Percentiles rank a stretch among this genome's conserved stretches.
phyloP scores from a whole-genome alignment of 306 rosid genomes.

The Crotalaria pallida region DNA sequence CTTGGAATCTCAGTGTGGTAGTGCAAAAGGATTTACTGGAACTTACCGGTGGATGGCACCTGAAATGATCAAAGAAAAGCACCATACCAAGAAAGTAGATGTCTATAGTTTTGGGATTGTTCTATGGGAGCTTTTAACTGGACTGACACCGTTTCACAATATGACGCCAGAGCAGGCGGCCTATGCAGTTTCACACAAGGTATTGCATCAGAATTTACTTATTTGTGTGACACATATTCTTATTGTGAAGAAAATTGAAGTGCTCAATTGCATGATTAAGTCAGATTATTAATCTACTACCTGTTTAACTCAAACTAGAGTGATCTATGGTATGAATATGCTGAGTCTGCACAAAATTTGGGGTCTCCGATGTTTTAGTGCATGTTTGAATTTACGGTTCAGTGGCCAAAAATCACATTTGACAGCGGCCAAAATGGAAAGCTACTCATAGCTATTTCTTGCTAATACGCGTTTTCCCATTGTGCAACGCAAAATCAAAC shows the following conservation, averaged over 20 bases:
- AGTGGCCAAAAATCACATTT: too few relatives aligned
- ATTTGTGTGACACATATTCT: background rate
- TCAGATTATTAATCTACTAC: constrained; percentile 2
- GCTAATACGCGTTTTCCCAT: too few relatives aligned
- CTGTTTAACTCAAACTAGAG: background rate
- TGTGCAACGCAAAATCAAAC: too few relatives aligned
- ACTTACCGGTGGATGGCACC: constrained; percentile 99
- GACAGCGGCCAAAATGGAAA: too few relatives aligned
- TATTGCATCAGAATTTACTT: constrained; percentile 30
- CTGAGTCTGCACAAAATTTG: constrained; percentile 7
- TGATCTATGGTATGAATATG: background rate
- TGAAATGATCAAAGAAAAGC: constrained; percentile 87
- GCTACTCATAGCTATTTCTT: too few relatives aligned
- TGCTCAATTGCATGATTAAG: background rate
- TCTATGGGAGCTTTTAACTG: constrained; percentile 93
- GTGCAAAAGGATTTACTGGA: constrained; percentile 79
- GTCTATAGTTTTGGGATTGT: constrained; percentile 96
- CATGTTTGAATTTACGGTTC: too few relatives aligned
- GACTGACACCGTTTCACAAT: constrained; percentile 75
- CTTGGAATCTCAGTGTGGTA: constrained; percentile 75
- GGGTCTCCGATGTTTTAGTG: background rate
- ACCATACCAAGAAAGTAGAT: constrained; percentile 89
- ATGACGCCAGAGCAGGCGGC: constrained; percentile 99
- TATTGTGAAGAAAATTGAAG: background rate
- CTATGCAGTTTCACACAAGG: constrained; percentile 94